Evolutionary conservation across 345 rosid genomes (phyloP), one percentile per base, ranked within the genome.

Genomic region (Luvunga scandens): DNA sequence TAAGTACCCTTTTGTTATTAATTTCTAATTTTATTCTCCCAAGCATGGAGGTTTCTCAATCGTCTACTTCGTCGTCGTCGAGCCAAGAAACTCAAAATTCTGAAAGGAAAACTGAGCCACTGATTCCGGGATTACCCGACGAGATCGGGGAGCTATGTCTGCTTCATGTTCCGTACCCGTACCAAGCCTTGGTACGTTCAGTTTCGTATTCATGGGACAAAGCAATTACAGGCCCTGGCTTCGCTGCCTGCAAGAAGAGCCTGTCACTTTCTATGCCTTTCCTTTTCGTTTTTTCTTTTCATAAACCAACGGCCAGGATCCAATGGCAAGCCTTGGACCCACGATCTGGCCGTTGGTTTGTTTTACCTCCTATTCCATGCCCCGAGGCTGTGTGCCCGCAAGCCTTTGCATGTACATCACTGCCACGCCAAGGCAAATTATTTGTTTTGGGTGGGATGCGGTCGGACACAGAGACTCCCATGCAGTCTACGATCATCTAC

Each of bases 271-370:
- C 91, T 24, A 67, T 85, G 42, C 92, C 87, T 57, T 84, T 81
- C 69, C 89, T 93, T 27, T 90, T 91, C 71, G 90, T 93, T 19
- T 87, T 89, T 60, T 89, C 93, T 22, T 90, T 86, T 74, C 82
- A 89, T 74, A 88, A 85, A 77, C 79, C 90, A 9, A 91, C 94
- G 80, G 87, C 84, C 78, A 89, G 75, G 82, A 84, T 90, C 61
- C 97, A 85, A 74, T 91, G 97, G 93, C 95, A 93, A 62, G 92
- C 90, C 4, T 66, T 93, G 14, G 92, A 93, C 85, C 88, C 85
- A 4, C 73, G 79, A 69, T 89, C 93, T 0, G 83, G 86, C 84
- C 87, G 90, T 76, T 93, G 95, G 95, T 90, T 89, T 66, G 76
- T 83, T 0, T 79, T 93, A 6, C 94, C 95, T 18, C 87, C 89